A percentile compares a stretch with the other conserved stretches of the same genome.
These are phyloP conservation scores for Penicillium sp. DNA, from an alignment of 2,329 filamentous ascomycete species.

Conservation along the genomic window DNA sequence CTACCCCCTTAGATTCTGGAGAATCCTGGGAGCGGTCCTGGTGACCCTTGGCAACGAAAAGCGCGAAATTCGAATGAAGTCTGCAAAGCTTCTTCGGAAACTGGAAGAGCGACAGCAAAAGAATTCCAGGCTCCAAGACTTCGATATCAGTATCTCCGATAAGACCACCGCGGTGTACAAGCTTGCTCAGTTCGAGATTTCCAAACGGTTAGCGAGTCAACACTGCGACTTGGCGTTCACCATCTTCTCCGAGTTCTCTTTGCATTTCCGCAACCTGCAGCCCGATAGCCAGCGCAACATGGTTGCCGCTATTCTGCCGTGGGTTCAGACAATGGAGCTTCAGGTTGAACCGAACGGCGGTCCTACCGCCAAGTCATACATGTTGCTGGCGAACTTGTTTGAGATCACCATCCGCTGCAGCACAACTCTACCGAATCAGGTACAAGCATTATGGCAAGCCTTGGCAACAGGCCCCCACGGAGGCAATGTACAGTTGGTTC, in stretches of 20 bases:
- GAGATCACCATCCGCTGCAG: slow-evolving; percentile 95
- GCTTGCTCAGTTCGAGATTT: slow-evolving; percentile 94
- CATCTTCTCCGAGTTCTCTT: slow-evolving; percentile 92
- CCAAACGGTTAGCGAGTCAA: slow-evolving; percentile 82
- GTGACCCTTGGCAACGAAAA: slow-evolving; percentile 93
- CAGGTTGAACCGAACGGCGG: slow-evolving; percentile 89
- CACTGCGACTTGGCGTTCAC: slow-evolving; percentile 88
- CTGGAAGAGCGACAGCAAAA: slow-evolving; percentile 81
- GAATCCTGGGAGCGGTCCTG: slow-evolving; percentile 80
- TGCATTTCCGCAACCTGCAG: slow-evolving; percentile 86
- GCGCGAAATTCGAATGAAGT: slow-evolving; percentile 84
- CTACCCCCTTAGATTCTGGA: slow-evolving; percentile 86
- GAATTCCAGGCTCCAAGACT: slow-evolving; percentile 91
- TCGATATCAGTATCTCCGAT: slow-evolving; percentile 97
- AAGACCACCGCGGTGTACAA: slow-evolving; percentile 99
- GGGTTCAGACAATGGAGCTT: slow-evolving; percentile 92
- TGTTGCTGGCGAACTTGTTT: slow-evolving; percentile 89
- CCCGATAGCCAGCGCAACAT: slow-evolving; percentile 87
- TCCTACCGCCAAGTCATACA: slow-evolving; percentile 88
- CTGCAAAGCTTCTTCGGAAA: slow-evolving; percentile 74
- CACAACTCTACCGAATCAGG: slow-evolving; percentile 87
- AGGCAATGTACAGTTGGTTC: slow-evolving; percentile 88
- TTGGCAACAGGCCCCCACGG: slow-evolving; percentile 88
- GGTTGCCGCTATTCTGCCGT: slow-evolving; percentile 89
- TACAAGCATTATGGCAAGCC: slow-evolving; percentile 96